A percentile compares a stretch with the other conserved stretches of the same genome.
Evolutionary conservation across 345 rosid species (phyloP).

Genomic region (Raphanus raphanistrum): DNA sequence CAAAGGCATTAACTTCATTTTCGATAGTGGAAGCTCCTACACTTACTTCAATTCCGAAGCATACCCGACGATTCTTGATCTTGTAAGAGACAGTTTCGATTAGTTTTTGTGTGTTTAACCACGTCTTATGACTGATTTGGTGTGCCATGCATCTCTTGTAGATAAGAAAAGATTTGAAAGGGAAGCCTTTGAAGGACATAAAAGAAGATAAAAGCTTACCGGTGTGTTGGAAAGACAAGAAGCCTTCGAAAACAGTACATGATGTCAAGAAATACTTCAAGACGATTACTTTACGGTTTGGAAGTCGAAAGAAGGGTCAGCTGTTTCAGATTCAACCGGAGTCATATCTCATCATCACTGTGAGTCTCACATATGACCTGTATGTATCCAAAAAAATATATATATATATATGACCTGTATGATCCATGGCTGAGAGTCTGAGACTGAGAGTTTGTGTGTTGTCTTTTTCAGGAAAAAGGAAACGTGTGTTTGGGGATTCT

Average conservation of each 20-base stretch:
- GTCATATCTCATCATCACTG: slow-evolving; percentile 77
- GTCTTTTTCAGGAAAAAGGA: slow-evolving; percentile 48
- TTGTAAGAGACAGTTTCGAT: slow-evolving; percentile 46
- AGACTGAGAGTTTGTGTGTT: slow-evolving; percentile 3
- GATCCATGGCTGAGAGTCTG: not conserved
- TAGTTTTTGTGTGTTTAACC: not conserved
- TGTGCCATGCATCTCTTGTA: not conserved
- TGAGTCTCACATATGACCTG: slow-evolving; percentile 35
- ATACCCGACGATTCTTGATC: slow-evolving; percentile 50
- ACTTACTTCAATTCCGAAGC: slow-evolving; percentile 61
- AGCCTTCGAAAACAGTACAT: slow-evolving; percentile 49
- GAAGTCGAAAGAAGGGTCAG: slow-evolving; percentile 48
- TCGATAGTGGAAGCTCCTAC: slow-evolving; percentile 95
- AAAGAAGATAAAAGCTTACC: slow-evolving; percentile 65
- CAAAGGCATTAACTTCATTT: slow-evolving; percentile 53
- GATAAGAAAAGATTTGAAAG: slow-evolving; percentile 34
- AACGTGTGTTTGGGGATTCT: slow-evolving; percentile 86
- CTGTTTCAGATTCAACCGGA: slow-evolving; percentile 60
- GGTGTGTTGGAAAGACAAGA: slow-evolving; percentile 80
- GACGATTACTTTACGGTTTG: slow-evolving; percentile 54
- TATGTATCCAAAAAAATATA: not conserved
- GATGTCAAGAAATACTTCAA: slow-evolving; percentile 63
- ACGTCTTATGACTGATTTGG: not conserved
- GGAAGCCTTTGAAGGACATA: slow-evolving; percentile 32
- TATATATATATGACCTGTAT: not conserved